Evolutionary conservation across 768 basidiomycete genomes (phyloP), one percentile per base, ranked within the genome.

Genomic region (Glaciozyma antarctica): DNA sequence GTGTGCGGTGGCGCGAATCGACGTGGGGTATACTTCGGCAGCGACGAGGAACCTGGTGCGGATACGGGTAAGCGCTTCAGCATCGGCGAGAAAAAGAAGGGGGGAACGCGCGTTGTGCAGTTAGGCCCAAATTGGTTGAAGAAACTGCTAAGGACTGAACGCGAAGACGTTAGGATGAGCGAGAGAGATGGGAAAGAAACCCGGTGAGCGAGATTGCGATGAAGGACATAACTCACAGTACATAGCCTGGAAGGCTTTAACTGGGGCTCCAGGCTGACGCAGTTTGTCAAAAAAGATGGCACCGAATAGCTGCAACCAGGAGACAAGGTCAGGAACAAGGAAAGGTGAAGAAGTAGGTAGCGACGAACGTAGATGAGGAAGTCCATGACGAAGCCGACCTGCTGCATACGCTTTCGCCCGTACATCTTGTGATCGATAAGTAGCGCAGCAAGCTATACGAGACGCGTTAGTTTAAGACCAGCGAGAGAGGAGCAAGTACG

Each of bases 371-470:
- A 71, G 34, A 77, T 68, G 68, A 78, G 64, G 63, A 75, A 77
- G n/a, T 77, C 77, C 45, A 76, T 68, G 47, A 76, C 63, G 62
- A 75, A 77, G 1, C 78, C 78, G 55, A 77, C 63, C 44, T 69
- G 74, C 38, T 65, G 62, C 67, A 69, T 69, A 72, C 28, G 19
- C 58, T 57, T 57, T 17, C 77, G 61, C 43, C 77, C 77, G 70
- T 75, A 76, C 51, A 75, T 68, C 73, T 79, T 79, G 75, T 78
- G 74, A 66, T 79, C 78, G 70, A 79, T 77, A 22, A 78, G 52
- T 32, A 78, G 48, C 16, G 77, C 76, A 8, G 77, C 58, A 75
- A 77, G 41, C 38, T 41, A 12, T 41, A 2, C 38, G 10, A 6
- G 38, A 6, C 32, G 9, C 32, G 38, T 41, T 12, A 41, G 38